Conservation (phyloP, 139 green algal genomes). For the Micractinium sp. region DNA sequence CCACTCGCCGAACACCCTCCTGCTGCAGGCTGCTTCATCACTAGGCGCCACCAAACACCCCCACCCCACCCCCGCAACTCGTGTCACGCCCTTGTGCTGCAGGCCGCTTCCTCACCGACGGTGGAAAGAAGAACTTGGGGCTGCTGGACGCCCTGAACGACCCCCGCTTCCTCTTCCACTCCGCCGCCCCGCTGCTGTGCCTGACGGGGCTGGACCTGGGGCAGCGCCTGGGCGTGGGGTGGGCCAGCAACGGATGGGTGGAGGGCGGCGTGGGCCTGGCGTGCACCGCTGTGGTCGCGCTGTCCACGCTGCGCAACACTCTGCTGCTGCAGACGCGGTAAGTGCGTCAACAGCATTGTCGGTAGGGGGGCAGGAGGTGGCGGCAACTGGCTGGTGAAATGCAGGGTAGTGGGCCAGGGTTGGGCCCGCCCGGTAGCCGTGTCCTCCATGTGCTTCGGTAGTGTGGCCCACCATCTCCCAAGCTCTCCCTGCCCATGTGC, state of each 20-base stretch:
- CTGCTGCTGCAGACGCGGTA: constrained; percentile 13
- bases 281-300: not conserved
- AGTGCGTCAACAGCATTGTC: not conserved
- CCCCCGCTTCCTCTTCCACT: constrained; percentile 5
- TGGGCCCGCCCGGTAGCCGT: too few species aligned
- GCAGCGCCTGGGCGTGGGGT: constrained; percentile 2
- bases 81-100: too few species aligned
- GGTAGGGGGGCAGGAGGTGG: too few species aligned
- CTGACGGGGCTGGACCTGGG: constrained; percentile 13
- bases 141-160: constrained; percentile 10
- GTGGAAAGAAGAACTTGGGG: not conserved
- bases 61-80: not conserved
- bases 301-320: constrained; percentile 10
- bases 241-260: not conserved
- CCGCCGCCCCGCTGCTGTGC: constrained; percentile 5
- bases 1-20: too few species aligned
- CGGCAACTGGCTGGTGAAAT: too few species aligned
- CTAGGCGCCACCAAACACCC: too few species aligned
- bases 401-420: too few species aligned
- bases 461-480: too few species aligned
- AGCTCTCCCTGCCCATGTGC: too few species aligned
- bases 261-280: not conserved
- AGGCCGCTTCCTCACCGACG: constrained; percentile 4
- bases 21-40: not conserved
- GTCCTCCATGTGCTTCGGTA: too few species aligned